A percentile compares a stretch with the other conserved stretches of the same genome.
Conservation (phyloP, 169 alveolate species). For the Plasmodium gonderi region DNA sequence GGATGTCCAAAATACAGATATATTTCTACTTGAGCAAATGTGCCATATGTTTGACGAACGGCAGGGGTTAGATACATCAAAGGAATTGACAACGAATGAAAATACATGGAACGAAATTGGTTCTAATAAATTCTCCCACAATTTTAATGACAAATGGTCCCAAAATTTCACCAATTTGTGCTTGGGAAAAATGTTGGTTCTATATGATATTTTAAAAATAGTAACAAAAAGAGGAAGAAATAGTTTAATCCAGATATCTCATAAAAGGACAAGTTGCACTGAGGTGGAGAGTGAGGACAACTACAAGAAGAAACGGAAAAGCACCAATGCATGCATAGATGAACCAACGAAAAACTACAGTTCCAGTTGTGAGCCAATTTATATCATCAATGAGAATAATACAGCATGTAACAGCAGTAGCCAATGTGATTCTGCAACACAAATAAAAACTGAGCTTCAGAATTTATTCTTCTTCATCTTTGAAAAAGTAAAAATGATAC, state of each 20-base stretch:
- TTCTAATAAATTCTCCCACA: neutral
- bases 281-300: neutral
- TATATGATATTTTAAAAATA: slow-evolving; percentile 21
- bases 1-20: neutral
- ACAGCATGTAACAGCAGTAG: neutral
- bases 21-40: neutral
- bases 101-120: neutral
- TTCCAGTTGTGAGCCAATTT: neutral
- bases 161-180: neutral
- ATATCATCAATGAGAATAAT: neutral
- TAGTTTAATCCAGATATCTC: too few relatives aligned
- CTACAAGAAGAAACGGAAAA: neutral
- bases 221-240: neutral
- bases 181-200: slow-evolving; percentile 9
- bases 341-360: neutral
- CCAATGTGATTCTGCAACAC: neutral
- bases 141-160: neutral
- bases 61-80: neutral
- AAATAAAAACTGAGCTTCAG: slow-evolving; percentile 4
- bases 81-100: neutral
- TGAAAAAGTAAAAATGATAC: slow-evolving; percentile 7
- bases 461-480: slow-evolving; percentile 10
- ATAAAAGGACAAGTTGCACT: neutral
- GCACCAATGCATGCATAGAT: neutral
- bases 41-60: neutral